phyloP scores from a whole-genome alignment of 768 basidiomycete genomes.

The Pholiota molesta region DNA sequence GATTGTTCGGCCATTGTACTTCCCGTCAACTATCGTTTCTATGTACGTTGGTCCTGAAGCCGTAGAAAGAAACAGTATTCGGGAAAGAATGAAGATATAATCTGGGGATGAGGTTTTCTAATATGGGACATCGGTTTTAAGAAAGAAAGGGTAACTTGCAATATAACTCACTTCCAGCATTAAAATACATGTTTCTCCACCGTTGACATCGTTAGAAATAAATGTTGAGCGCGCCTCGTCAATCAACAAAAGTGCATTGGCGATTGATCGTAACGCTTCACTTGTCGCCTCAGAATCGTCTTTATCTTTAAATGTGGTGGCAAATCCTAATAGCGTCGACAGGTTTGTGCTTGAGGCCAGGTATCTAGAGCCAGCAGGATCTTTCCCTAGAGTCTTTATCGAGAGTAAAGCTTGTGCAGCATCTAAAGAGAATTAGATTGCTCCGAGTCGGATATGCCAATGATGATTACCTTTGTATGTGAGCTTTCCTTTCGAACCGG shows the following conservation, averaged over 20 bases:
- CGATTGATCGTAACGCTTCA: conserved; percentile 76
- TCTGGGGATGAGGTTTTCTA: conserved; percentile 68
- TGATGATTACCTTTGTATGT: conserved; percentile 53
- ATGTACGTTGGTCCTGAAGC: conserved; percentile 56
- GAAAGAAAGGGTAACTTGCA: neutral
- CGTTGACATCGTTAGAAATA: conserved; percentile 59
- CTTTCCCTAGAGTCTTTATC: conserved; percentile 75
- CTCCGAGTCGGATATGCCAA: neutral
- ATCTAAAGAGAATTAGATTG: conserved; percentile 44
- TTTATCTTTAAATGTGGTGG: conserved; percentile 59
- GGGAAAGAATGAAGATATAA: conserved; percentile 72
- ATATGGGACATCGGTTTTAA: conserved; percentile 6
- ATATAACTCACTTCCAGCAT: conserved; percentile 59
- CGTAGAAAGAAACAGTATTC: conserved; percentile 77
- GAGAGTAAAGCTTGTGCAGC: conserved; percentile 67
- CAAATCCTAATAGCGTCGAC: conserved; percentile 53
- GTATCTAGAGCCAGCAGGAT: conserved; percentile 66
- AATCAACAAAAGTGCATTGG: conserved; percentile 77
- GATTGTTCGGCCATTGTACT: conserved; percentile 56
- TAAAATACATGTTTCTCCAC: conserved; percentile 57
- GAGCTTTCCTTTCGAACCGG: conserved; percentile 50
- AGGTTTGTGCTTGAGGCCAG: conserved; percentile 61
- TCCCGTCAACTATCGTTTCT: conserved; percentile 64
- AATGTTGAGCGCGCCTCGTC: conserved; percentile 63
- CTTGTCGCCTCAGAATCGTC: conserved; percentile 60